Evolutionary conservation across 2,329 filamentous ascomycete species (phyloP).

Genomic region (Escovopsis weberi): DNA sequence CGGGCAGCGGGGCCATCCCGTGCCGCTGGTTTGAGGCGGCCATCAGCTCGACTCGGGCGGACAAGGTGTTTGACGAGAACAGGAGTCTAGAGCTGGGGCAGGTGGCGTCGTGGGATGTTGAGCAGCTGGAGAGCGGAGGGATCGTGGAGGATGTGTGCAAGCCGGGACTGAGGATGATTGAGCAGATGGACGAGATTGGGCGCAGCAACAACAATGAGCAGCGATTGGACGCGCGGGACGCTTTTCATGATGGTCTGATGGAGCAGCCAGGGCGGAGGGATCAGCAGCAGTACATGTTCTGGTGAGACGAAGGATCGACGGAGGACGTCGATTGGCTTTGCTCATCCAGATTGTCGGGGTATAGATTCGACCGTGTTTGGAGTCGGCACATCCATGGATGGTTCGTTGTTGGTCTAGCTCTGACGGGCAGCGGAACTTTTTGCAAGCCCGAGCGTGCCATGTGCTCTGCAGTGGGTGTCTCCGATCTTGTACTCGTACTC

Average conservation of each 20-base stretch:
- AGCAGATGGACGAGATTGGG: constrained; percentile 18
- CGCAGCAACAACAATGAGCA: constrained; percentile 13
- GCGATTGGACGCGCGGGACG: constrained; percentile 3
- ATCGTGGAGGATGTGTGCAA: constrained; percentile 14
- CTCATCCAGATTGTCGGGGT: too few relatives aligned
- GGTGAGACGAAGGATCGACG: neutral
- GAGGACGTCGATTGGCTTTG: too few relatives aligned
- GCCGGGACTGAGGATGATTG: constrained; percentile 16
- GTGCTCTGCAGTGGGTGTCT: too few relatives aligned
- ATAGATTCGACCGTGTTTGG: too few relatives aligned
- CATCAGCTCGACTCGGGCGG: constrained; percentile 11
- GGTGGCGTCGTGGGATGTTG: constrained; percentile 11
- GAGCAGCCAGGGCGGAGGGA: neutral
- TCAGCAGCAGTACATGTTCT: constrained; percentile 1
- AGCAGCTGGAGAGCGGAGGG: constrained; percentile 8
- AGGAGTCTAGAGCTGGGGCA: constrained; percentile 13
- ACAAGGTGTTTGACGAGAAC: constrained; percentile 13
- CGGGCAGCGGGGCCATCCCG: neutral
- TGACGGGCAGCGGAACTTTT: too few relatives aligned
- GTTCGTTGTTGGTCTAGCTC: too few relatives aligned
- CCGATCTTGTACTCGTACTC: too few relatives aligned
- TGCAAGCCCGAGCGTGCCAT: too few relatives aligned
- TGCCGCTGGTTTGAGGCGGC: constrained; percentile 15
- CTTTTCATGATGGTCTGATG: constrained; percentile 4
- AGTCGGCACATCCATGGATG: too few relatives aligned